Percentiles rank a stretch among this genome's conserved stretches.
phyloP scores from a whole-genome alignment of 345 rosid genomes.

The Theobroma cacao region DNA sequence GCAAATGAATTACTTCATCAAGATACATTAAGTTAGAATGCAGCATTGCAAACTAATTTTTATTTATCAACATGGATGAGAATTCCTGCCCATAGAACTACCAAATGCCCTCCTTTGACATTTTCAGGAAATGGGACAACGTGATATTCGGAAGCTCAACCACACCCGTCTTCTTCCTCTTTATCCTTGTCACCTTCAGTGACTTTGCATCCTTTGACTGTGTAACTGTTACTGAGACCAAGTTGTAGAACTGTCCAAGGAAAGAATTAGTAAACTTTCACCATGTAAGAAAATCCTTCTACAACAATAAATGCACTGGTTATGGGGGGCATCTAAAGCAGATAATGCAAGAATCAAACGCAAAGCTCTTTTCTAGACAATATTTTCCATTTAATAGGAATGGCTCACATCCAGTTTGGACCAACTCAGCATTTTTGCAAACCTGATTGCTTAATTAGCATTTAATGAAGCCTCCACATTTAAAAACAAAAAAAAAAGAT shows the following conservation, averaged over 20 bases:
- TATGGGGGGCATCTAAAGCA: neutral
- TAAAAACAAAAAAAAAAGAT: neutral
- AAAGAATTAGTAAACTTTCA: neutral
- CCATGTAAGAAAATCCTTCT: neutral
- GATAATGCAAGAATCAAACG: neutral
- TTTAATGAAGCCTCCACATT: neutral
- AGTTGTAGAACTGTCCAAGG: conserved; percentile 65
- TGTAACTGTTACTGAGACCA: conserved; percentile 66
- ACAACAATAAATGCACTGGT: neutral
- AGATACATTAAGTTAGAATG: conserved; percentile 5
- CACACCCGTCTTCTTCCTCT: conserved; percentile 45
- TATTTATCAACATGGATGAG: conserved; percentile 22
- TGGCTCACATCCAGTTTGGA: neutral
- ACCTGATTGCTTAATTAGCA: neutral
- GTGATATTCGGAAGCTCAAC: conserved; percentile 60
- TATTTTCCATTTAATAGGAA: neutral
- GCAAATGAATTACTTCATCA: conserved; percentile 1
- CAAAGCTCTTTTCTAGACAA: neutral
- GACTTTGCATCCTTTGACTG: conserved; percentile 40
- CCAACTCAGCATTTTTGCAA: neutral
- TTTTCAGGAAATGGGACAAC: conserved; percentile 61
- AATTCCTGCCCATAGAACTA: conserved; percentile 23
- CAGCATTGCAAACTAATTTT: neutral
- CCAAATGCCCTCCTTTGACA: conserved; percentile 91
- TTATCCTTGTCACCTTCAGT: conserved; percentile 63